phyloP scores from a whole-genome alignment of 495 filamentous ascomycete species.

The Penicillium crystallinum region DNA sequence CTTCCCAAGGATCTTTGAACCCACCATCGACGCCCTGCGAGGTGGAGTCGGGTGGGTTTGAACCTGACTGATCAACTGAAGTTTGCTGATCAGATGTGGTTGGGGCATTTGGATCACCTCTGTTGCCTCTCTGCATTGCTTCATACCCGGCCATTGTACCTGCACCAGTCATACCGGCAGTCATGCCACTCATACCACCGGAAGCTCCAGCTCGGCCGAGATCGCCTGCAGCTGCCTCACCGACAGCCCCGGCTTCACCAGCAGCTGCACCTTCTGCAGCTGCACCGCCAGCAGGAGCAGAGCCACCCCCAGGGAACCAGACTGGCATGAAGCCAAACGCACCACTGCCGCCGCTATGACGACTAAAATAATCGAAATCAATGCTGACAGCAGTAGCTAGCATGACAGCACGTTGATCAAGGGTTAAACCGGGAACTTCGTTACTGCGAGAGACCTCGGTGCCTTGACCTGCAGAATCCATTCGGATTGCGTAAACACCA shows the following conservation, averaged over 20 bases:
- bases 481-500: conserved; percentile 62
- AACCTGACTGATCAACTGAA: conserved; percentile 17
- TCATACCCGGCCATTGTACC: conserved; percentile 61
- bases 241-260: conserved; percentile 35
- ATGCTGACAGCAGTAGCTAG: conserved; percentile 65
- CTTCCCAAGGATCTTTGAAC: conserved; percentile 33
- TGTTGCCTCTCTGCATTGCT: conserved; percentile 52
- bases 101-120: conserved; percentile 16
- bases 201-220: conserved; percentile 19
- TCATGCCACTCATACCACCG: conserved; percentile 38
- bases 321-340: conserved; percentile 53
- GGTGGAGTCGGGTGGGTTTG: conserved; percentile 13
- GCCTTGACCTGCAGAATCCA: conserved; percentile 55
- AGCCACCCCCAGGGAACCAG: conserved; percentile 53
- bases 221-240: conserved; percentile 33
- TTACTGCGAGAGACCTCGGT: conserved; percentile 30
- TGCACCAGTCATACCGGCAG: conserved; percentile 45
- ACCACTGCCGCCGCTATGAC: conserved; percentile 46
- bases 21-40: conserved; percentile 22
- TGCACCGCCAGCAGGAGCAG: conserved; percentile 41
- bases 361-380: conserved; percentile 71
- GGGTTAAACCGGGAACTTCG: conserved; percentile 50
- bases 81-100: conserved; percentile 17
- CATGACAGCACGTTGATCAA: conserved; percentile 69
- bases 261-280: conserved; percentile 35